Evolutionary conservation across 371 early-diverging fungal species (phyloP), one percentile per base, ranked within the genome.

Genomic region (Mortierella polycephala): DNA sequence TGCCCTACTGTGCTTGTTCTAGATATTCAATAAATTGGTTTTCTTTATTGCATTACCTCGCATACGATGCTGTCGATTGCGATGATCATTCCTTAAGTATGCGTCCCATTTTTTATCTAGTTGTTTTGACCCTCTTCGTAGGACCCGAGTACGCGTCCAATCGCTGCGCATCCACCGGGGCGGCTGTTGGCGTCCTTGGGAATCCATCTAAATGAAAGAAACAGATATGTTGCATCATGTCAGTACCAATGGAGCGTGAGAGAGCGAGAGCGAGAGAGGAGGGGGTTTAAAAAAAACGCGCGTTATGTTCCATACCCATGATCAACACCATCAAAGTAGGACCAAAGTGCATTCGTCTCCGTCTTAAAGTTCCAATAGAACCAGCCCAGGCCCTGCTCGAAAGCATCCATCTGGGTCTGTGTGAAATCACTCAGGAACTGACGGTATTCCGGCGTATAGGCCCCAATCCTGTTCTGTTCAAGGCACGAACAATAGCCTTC

Each of bases 311-410:
- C 65, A 57, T 74, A 69, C 69, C 75, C 81, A 50, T 81, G 71
- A 20, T 80, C 71, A 14, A 79, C 74, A 57, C 83, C 58, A 83
- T 88, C 81, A 9, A 90, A 83, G 64, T 90, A 93, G 60, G 91
- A 88, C 94, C 93, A 94, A 37, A 91, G 85, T 10, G 90, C 89
- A 51, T 91, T 88, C 16, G 85, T 69, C 67, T 94, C 92, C 0
- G 94, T 88, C 75, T 93, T 94, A 59, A 91, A 93, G 68, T 91
- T 92, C 94, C 94, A 94, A 60, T 90, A 92, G 69, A 92, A 89
- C 93, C 93, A 94, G 0, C 94, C 94, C 30, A 80, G 57, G 1
- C 85, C 73, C 53, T 66, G 77, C 66, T 86, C 87, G 64, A 84
- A 90, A 4, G 86, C 85, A 69, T 86, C 87, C 69, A 87, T 75